Evolutionary conservation across 352 stramenopile species (phyloP).

Genomic region (Pythium folliculosum): DNA sequence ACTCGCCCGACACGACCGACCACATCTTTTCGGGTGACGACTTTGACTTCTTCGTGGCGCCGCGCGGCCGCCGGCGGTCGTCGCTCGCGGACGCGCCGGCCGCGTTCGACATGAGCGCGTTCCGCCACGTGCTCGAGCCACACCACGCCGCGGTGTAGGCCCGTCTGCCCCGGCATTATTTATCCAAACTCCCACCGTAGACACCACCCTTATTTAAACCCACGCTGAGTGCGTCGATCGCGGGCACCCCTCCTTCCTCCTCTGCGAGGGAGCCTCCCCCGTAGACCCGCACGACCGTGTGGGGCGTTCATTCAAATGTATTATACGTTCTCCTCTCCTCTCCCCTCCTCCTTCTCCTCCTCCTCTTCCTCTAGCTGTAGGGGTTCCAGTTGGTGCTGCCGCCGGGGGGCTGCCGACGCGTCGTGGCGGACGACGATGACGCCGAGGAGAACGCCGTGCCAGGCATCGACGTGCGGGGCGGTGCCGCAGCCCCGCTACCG

Average conservation of each 20-base stretch:
- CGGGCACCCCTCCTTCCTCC: too few species aligned
- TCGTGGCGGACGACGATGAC: slow-evolving; percentile 22
- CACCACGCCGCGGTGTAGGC: slow-evolving; percentile 9
- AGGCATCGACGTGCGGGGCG: slow-evolving; percentile 8
- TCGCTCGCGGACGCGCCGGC: slow-evolving; percentile 22
- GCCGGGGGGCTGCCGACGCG: slow-evolving; percentile 55
- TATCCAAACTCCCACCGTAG: background rate
- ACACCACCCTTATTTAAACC: background rate
- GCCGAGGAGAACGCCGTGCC: slow-evolving; percentile 14
- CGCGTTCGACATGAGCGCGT: slow-evolving; percentile 49
- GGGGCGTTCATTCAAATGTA: background rate
- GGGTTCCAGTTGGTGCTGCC: slow-evolving; percentile 66
- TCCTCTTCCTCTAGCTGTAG: slow-evolving; percentile 30
- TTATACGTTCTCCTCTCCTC: background rate
- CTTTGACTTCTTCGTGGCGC: slow-evolving; percentile 26
- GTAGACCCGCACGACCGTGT: too few species aligned
- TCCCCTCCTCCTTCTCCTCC: background rate
- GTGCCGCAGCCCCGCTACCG: too few species aligned
- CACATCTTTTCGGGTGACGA: slow-evolving; percentile 29
- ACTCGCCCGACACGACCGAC: slow-evolving; percentile 41
- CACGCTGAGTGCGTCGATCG: background rate
- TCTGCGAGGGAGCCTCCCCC: too few species aligned
- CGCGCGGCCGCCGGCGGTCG: slow-evolving; percentile 1
- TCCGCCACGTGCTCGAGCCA: slow-evolving; percentile 41
- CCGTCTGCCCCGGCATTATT: background rate